Evolutionary conservation across 495 filamentous ascomycete genomes (phyloP), one percentile per base, ranked within the genome.

Genomic region (Apiosordaria backusii): DNA sequence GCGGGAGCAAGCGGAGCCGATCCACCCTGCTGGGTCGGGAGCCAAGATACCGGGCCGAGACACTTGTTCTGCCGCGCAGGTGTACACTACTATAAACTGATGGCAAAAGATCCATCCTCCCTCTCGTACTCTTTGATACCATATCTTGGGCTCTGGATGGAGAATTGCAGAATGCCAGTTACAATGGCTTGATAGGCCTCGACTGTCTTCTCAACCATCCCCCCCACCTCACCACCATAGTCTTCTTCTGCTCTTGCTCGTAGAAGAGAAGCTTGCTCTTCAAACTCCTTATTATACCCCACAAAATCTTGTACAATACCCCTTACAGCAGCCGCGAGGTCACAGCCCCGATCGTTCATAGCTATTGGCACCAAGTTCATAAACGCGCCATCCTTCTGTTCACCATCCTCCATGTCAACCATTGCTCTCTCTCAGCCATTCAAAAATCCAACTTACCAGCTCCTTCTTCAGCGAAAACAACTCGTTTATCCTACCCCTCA

Each of bases 381-480:
- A 18, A 62, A 29, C 19, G 64, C 58, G 16, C 35, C 63, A 9
- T 68, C 69, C 7, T 64, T 68, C 66, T 68, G 21, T 1, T 45
- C 5, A 45, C 5, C 35, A 45, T 9, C 1, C n/a, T n/a, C 16
- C 35, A 45, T 45, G 10, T 45, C 35, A 45, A 15, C 35, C 3
- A 45, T 13, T 45, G 27, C 27, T 29, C 27, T 29, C 27, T 29
- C 52, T n/a, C 0, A 10, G 26, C 1, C 7, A 54, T 6, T 63
- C 3, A 71, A 60, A 23, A 3, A 35, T 15, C 7, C 19, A 15
- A 64, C 70, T 50, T 23, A 71, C 70, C 19, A 71, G 59, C 22
- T 71, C 67, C 19, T 71, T 71, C 24, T 71, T 69, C 53, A 71
- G 58, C 1, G 70, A 67, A 52, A 71, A 67, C 7, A 71, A 19